Base-by-base conservation (phyloP, 441 rosid genomes). In the Croton setiger region DNA sequence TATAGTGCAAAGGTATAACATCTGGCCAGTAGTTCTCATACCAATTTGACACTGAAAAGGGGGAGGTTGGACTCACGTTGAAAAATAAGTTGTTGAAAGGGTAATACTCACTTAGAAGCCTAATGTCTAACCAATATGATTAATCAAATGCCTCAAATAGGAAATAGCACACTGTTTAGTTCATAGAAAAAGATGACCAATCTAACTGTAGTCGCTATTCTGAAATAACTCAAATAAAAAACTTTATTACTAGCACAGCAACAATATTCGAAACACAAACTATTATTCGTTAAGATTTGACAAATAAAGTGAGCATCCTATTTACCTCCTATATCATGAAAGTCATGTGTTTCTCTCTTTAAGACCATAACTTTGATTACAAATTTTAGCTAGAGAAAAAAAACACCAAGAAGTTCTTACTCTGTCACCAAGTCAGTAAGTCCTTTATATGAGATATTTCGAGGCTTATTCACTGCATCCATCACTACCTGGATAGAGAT, bases 391-490 rank as follows among this genome's bases (percentile, higher is more conserved):
- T 9, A 20, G 12, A 36, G 18, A 13, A 12, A 48, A 41, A 41
- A 23, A 49, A 66, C 9, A 35, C 39, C 52, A 54, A 66, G 44
- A 67, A 62, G 70, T 72, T 11, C 91, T 86, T 83, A 91, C 98
- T 89, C 98, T 3, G 97, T 94, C 60, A 94, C 96, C 75, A 91
- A 82, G 76, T 94, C 98, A 74, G 86, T 87, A 53, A 91, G 76
- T 54, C 98, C 96, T 80, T 94, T 94, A 68, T 94, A 91, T 60
- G 89, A 76, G 55, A 94, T 74, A 77, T 83, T 91, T 36, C 86
- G 83, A 69, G 97, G 98, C 80, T 84, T 85, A 64, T 88, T 88
- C 35, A 93, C 96, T 69, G 96, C 96, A 74, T 86, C 92, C 97
- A 91, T 89, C 37, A 91, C 93, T 52, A 91, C 95, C 98, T 91